Conservation (phyloP, 768 basidiomycete genomes). For the Boletus sensibilis region DNA sequence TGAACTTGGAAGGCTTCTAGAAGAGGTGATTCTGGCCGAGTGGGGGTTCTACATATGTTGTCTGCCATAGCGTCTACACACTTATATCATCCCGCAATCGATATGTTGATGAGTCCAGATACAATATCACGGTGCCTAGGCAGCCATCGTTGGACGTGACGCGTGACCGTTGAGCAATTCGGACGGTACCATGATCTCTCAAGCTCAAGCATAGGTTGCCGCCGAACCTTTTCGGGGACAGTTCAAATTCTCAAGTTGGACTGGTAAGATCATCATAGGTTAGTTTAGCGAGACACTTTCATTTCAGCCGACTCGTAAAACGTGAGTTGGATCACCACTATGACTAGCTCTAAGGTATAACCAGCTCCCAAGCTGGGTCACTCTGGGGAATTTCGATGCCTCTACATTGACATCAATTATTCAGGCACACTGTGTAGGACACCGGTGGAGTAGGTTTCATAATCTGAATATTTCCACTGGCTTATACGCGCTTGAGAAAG, state of each 20-base stretch:
- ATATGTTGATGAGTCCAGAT: not conserved
- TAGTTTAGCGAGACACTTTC: not conserved
- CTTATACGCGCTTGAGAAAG: not conserved
- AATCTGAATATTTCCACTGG: not conserved
- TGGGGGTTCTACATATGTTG: slow-evolving; percentile 36
- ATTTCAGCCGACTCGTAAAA: too few relatives aligned
- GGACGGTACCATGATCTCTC: not conserved
- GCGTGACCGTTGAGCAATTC: not conserved
- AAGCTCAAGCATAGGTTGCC: not conserved
- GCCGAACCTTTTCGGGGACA: not conserved
- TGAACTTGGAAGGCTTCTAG: slow-evolving; percentile 45
- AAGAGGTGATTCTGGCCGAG: slow-evolving; percentile 34
- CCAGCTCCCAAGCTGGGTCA: too few relatives aligned
- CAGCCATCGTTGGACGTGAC: not conserved
- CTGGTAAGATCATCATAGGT: too few relatives aligned
- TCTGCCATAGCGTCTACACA: not conserved
- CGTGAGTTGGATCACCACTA: too few relatives aligned
- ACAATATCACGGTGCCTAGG: not conserved
- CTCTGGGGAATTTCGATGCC: not conserved
- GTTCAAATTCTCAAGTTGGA: not conserved
- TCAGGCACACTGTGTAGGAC: not conserved
- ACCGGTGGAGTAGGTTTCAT: not conserved
- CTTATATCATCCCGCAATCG: not conserved
- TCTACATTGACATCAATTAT: not conserved
- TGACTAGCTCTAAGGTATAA: too few relatives aligned